These are phyloP conservation scores for Arachis stenosperma DNA, from an alignment of 306 rosid genomes.

Conservation along the genomic window DNA sequence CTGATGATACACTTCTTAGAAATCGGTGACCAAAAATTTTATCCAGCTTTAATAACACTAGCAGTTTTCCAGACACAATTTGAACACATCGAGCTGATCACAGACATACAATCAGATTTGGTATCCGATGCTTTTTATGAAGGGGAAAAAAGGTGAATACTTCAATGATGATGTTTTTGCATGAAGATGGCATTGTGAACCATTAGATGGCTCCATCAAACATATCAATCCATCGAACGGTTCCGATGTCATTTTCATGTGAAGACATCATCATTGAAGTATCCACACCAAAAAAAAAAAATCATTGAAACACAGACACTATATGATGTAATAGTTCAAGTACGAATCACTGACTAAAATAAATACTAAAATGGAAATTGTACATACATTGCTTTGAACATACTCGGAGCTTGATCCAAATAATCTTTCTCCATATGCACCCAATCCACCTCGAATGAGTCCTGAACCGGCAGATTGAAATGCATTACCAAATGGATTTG, in stretches of 20 bases:
- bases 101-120: too few relatives aligned
- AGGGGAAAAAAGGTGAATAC: too few relatives aligned
- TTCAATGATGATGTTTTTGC: too few relatives aligned
- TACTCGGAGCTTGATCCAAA: slow-evolving; percentile 83
- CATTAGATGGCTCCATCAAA: too few relatives aligned
- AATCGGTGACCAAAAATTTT: neutral
- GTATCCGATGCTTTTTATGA: too few relatives aligned
- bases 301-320: neutral
- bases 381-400: slow-evolving; percentile 86
- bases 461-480: slow-evolving; percentile 81
- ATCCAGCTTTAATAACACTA: slow-evolving; percentile 3
- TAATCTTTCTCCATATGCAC: slow-evolving; percentile 85
- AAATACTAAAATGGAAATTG: slow-evolving; percentile 18
- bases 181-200: too few relatives aligned
- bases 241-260: too few relatives aligned
- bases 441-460: slow-evolving; percentile 81
- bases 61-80: slow-evolving; percentile 13
- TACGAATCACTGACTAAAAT: slow-evolving; percentile 39
- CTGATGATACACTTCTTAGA: neutral
- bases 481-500: slow-evolving; percentile 72
- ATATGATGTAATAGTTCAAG: slow-evolving; percentile 6
- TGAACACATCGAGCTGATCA: neutral
- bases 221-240: too few relatives aligned
- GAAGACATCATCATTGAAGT: too few relatives aligned
- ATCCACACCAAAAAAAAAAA: neutral